Base-by-base conservation (phyloP, 1,139 yeast genomes). In the Sugiyamaella grinbergsii region DNA sequence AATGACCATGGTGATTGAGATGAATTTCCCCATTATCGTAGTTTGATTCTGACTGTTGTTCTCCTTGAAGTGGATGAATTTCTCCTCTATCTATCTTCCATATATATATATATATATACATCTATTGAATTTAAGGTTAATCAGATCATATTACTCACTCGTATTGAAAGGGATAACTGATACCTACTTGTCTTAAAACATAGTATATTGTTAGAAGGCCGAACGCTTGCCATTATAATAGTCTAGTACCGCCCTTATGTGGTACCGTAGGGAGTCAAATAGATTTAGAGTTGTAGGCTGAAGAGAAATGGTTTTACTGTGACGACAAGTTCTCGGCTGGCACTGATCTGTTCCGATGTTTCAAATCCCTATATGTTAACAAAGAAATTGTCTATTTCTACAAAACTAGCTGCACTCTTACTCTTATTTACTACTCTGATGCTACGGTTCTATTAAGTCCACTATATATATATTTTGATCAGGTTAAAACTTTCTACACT, bases 151-250 rank as follows among this genome's bases (percentile, higher is more conserved):
- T n/a, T n/a, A n/a, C n/a, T n/a, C n/a, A n/a, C n/a, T n/a, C n/a
- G n/a, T n/a, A n/a, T n/a, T n/a, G n/a, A n/a, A n/a, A n/a, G n/a
- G n/a, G n/a, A n/a, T n/a, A n/a, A 23, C 26, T 23, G 26, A 23
- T 23, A 8, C 13, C 39, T 16, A 23, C 39, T 20, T 34, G 39
- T 34, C 18, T 34, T 23, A 26, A 34, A 34, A 29, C 13, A 29
- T 29, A 29, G 2, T 3, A 8, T n/a, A n/a, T 16, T 5, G 11
- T 13, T 10, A 4, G 6, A 29, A 16, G 33, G n/a, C 6, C 13
- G 13, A 11, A 29, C 13, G 33, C 13, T 29, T 29, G 16, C 33
- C 16, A 29, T 4, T 4, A n/a, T 29, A 29, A 29, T 29, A 29
- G n/a, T 6, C 2, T n/a, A n/a, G 5, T 7, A 28, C 13, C 33